Evolutionary conservation across 352 stramenopile genomes (phyloP).

Genomic region (Sclerospora graminicola): DNA sequence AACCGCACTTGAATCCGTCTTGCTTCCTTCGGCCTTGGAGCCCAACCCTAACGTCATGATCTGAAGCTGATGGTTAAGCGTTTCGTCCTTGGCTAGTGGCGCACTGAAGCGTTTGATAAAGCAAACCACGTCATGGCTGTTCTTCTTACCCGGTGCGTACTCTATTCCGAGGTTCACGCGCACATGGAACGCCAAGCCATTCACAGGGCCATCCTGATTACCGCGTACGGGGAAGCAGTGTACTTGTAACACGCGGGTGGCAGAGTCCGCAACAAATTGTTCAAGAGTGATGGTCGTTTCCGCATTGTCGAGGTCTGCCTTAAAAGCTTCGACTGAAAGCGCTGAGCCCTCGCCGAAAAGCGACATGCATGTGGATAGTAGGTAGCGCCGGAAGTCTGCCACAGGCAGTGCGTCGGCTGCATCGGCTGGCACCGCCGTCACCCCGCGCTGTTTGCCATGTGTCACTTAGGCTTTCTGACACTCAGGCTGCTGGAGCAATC

Average conservation of each 20-base stretch:
- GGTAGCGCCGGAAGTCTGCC: slow-evolving; percentile 40
- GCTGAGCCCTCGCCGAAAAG: slow-evolving; percentile 45
- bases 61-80: slow-evolving; percentile 76
- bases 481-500: no score
- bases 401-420: slow-evolving; percentile 33
- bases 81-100: slow-evolving; percentile 49
- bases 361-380: slow-evolving; percentile 54
- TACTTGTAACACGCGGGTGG: slow-evolving; percentile 60
- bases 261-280: slow-evolving; percentile 59
- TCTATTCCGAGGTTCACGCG: slow-evolving; percentile 74
- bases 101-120: slow-evolving; percentile 80
- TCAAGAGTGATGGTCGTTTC: slow-evolving; percentile 35
- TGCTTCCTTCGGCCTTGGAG: slow-evolving; percentile 22
- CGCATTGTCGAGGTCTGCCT: slow-evolving; percentile 26
- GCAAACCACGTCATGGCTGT: slow-evolving; percentile 66
- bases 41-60: slow-evolving; percentile 79
- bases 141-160: slow-evolving; percentile 53
- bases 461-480: neutral
- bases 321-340: slow-evolving; percentile 34
- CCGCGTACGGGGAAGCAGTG: slow-evolving; percentile 39
- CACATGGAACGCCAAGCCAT: slow-evolving; percentile 25
- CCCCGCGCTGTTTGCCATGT: slow-evolving; percentile 24
- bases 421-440: slow-evolving; percentile 19
- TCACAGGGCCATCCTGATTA: slow-evolving; percentile 18
- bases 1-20: slow-evolving; percentile 18